Base-by-base conservation (phyloP, 768 basidiomycete genomes). In the Phylloporus sp. region DNA sequence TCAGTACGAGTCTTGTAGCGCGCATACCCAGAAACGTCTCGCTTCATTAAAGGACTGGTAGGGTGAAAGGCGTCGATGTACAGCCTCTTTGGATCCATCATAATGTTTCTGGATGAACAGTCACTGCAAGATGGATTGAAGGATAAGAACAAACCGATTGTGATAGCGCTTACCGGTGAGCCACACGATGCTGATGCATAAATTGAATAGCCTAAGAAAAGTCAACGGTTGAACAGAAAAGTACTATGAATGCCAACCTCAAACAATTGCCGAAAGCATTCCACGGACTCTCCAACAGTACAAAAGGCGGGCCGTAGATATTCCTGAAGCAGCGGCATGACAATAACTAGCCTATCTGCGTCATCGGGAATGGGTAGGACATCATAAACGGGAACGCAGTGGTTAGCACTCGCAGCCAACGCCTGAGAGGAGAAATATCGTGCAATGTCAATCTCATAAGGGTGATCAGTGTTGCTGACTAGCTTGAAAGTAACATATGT, bases 281-380 rank as follows among this genome's bases (percentile, higher is more conserved):
- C 67, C 1, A 54, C 48, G 9, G 35, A 52, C 23, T 56, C 48
- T 6, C 55, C 55, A 11, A 54, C 1, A 2, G 64, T 68, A 23
- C 54, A 47, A 50, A 73, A 72, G 2, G 32, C 52, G 7, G 65
- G 65, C 2, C 27, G 35, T 15, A 49, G 15, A 28, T 59, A 67
- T 0, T n/a, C 23, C 40, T 66, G 63, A 16, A 76, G 63, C 2
- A 72, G 48, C 0, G 75, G 76, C 69, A 73, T 75, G 2, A 70
- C 62, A 2, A 72, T 43, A 1, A 67, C 61, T 10, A 29, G 27
- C 1, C 0, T 18, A 15, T 63, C 34, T 1, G 48, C 45, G 0
- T 59, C 48, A 0, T 52, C 50, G 15, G 43, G 45, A 35, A 67
- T 36, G 15, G 36, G 8, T 1, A 72, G 13, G 0, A 55, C 22